Conservation (phyloP, 2,329 filamentous ascomycete species). For the Penicillium hesseltinei region DNA sequence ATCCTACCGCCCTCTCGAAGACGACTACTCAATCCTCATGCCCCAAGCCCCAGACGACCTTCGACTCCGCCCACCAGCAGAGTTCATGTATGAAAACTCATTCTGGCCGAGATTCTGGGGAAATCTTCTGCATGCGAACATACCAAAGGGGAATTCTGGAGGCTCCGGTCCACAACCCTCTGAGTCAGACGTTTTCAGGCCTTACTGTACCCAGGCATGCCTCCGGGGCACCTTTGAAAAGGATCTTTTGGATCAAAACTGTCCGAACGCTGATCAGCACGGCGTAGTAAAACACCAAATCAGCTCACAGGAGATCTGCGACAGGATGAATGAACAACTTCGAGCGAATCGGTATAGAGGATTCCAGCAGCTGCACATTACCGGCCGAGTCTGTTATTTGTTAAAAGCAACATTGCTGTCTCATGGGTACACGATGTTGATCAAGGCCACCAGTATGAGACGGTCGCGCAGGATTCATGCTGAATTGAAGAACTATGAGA, state of each 20-base stretch:
- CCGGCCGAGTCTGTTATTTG: constrained; percentile 28
- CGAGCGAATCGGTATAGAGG: constrained; percentile 16
- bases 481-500: constrained; percentile 26
- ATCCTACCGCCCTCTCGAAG: neutral
- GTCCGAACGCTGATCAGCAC: constrained; percentile 35
- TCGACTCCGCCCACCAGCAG: neutral
- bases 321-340: constrained; percentile 19
- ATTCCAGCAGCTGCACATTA: constrained; percentile 26
- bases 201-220: constrained; percentile 25
- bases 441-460: constrained; percentile 25
- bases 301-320: constrained; percentile 19
- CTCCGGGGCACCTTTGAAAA: constrained; percentile 21
- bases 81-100: neutral
- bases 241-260: constrained; percentile 22
- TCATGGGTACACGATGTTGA: constrained; percentile 29
- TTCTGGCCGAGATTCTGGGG: neutral
- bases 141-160: constrained; percentile 1
- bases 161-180: no score
- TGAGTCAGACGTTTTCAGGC: constrained; percentile 1
- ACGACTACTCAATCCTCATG: neutral
- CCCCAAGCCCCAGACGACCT: neutral
- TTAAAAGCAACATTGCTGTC: constrained; percentile 29
- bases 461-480: constrained; percentile 21
- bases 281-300: constrained; percentile 32
- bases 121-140: neutral